phyloP scores from a whole-genome alignment of 768 basidiomycete genomes.

The Termitomyces sp. region DNA sequence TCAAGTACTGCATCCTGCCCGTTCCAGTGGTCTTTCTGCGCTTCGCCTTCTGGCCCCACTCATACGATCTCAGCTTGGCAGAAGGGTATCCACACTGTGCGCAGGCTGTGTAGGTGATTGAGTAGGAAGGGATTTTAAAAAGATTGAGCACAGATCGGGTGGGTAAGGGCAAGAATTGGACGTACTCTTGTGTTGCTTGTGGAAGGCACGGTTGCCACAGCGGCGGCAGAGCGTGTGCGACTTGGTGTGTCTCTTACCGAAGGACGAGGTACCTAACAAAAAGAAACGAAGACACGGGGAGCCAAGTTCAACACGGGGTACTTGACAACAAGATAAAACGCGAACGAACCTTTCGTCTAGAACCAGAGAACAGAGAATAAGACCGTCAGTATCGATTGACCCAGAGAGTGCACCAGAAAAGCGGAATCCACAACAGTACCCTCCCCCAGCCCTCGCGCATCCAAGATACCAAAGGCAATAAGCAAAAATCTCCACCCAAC shows the following conservation, averaged over 20 bases:
- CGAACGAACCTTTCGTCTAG: conserved; percentile 80
- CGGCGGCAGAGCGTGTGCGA: conserved; percentile 96
- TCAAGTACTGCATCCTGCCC: conserved; percentile 92
- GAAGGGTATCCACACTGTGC: conserved; percentile 95
- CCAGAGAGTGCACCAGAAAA: not conserved
- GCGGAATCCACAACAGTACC: not conserved
- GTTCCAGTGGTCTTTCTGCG: conserved; percentile 99
- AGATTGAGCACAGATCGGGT: not conserved
- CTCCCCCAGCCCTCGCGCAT: not conserved
- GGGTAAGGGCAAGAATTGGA: not conserved
- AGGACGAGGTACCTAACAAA: conserved; percentile 85
- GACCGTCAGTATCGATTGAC: conserved; percentile 14
- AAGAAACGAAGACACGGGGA: not conserved
- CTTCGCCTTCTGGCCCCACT: conserved; percentile 99
- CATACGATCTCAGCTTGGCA: conserved; percentile 91
- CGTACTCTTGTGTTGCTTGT: conserved; percentile 96
- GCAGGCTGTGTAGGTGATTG: conserved; percentile 53
- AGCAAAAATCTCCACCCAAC: not conserved
- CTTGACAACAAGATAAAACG: conserved; percentile 4
- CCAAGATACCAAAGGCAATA: not conserved
- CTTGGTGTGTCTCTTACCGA: conserved; percentile 97
- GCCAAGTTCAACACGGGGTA: conserved; percentile 1
- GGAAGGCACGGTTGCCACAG: conserved; percentile 93
- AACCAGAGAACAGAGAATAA: conserved; percentile 12
- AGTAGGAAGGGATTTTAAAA: not conserved